Percentiles rank a stretch among this genome's conserved stretches.
Conservation (phyloP, 2,329 filamentous ascomycete species). For the Colletotrichum tropicicola region DNA sequence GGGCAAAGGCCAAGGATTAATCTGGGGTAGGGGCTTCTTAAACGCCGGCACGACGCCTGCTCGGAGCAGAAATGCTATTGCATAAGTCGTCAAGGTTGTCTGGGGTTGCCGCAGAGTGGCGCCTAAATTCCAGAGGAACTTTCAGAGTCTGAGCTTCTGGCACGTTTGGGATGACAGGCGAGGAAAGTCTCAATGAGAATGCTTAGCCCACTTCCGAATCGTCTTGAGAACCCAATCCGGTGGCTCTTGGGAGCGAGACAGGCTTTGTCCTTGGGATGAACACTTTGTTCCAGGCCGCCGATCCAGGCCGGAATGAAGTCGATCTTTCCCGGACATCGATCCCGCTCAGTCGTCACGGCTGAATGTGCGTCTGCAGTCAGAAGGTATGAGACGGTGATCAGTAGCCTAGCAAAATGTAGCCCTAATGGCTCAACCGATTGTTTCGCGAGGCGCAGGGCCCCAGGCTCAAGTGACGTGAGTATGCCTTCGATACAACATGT, state of each 20-base stretch:
- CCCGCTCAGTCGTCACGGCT: neutral
- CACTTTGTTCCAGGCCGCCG: neutral
- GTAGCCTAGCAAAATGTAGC: neutral
- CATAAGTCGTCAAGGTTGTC: constrained; percentile 28
- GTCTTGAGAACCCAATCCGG: neutral
- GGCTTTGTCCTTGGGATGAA: constrained; percentile 18
- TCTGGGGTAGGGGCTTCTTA: constrained; percentile 1
- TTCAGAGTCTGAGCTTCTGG: constrained; percentile 17
- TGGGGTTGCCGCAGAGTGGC: constrained; percentile 13
- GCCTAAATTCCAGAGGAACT: neutral
- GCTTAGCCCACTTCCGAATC: neutral
- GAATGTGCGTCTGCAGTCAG: neutral
- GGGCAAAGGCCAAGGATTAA: constrained; percentile 11
- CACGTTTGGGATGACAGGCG: constrained; percentile 19
- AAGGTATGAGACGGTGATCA: neutral
- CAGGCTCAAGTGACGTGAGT: neutral
- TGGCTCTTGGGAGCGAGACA: neutral
- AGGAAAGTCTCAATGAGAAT: neutral
- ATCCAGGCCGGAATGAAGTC: neutral
- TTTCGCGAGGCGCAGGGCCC: constrained; percentile 3
- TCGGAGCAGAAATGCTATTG: constrained; percentile 7
- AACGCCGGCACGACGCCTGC: constrained; percentile 3
- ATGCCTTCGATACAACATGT: neutral
- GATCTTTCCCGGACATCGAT: neutral
- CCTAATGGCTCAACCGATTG: neutral